Percentiles rank a stretch among this genome's conserved stretches.
phyloP scores from a whole-genome alignment of 352 stramenopile genomes.

The Peronospora destructor region DNA sequence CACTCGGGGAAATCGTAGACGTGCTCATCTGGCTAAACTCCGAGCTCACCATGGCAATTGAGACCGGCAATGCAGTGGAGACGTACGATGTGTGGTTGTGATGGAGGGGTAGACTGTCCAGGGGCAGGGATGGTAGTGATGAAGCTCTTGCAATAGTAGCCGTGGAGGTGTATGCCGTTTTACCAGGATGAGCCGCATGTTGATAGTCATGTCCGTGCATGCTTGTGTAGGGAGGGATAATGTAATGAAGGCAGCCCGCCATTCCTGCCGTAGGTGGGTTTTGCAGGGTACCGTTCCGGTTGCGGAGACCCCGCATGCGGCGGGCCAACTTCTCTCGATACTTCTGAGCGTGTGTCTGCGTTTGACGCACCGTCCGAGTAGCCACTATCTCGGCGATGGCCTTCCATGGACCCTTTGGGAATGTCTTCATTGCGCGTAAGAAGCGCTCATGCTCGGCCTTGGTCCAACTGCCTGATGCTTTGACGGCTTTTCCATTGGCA shows the following conservation, averaged over 20 bases:
- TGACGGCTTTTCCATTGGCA: slow-evolving; percentile 48
- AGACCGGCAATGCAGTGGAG: slow-evolving; percentile 8
- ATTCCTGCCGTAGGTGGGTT: slow-evolving; percentile 22
- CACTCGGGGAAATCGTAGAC: slow-evolving; percentile 32
- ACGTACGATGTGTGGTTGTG: slow-evolving; percentile 13
- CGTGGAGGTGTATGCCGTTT: slow-evolving; percentile 10
- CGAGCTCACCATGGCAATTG: slow-evolving; percentile 17
- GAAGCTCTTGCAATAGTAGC: slow-evolving; percentile 12
- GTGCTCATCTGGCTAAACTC: slow-evolving; percentile 38
- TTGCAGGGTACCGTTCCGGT: slow-evolving; percentile 52
- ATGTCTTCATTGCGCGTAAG: slow-evolving; percentile 47
- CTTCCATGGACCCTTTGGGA: slow-evolving; percentile 60
- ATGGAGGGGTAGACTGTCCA: slow-evolving; percentile 9
- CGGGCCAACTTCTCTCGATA: slow-evolving; percentile 56
- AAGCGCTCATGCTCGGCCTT: slow-evolving; percentile 55
- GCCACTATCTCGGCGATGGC: slow-evolving; percentile 57
- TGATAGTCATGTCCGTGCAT: slow-evolving; percentile 15
- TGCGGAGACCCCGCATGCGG: slow-evolving; percentile 53
- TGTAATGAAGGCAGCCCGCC: slow-evolving; percentile 5
- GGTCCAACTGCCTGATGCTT: slow-evolving; percentile 53
- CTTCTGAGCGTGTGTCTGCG: slow-evolving; percentile 64
- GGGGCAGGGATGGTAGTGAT: slow-evolving; percentile 17
- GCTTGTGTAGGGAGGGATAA: slow-evolving; percentile 10
- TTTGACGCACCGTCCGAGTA: slow-evolving; percentile 59
- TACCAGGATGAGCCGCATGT: slow-evolving; percentile 10